Conservation (phyloP, 305 asterid genomes). For the Caryopteris hybrid region DNA sequence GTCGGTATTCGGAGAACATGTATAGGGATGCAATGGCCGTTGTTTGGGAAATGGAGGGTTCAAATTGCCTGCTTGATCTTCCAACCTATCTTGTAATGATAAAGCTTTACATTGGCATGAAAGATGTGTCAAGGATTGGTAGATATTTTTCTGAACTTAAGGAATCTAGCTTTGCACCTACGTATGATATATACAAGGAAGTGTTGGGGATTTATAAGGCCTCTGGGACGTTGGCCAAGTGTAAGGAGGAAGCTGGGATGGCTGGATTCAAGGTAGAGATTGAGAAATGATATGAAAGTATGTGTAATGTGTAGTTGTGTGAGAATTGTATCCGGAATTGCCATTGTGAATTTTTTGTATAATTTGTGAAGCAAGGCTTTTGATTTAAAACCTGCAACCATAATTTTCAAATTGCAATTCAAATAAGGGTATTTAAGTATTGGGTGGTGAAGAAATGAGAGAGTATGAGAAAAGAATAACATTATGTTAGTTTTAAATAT, state of each 20-base stretch:
- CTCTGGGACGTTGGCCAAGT: constrained; percentile 70
- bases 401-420: no score
- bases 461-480: no score
- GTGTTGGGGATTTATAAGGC: constrained; percentile 46
- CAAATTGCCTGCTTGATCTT: constrained; percentile 66
- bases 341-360: no score
- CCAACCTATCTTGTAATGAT: constrained; percentile 78
- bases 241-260: constrained; percentile 84
- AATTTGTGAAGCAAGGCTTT: no score
- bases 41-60: constrained; percentile 93
- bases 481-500: no score
- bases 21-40: constrained; percentile 72
- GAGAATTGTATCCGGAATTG: no score
- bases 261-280: constrained; percentile 64
- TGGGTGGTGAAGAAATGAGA: no score
- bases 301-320: no score
- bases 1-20: constrained; percentile 53
- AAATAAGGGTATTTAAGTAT: no score
- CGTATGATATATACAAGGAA: constrained; percentile 55
- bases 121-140: constrained; percentile 60
- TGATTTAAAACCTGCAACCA: no score
- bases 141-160: constrained; percentile 75
- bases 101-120: constrained; percentile 75
- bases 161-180: constrained; percentile 73
- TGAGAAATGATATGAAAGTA: background rate